phyloP scores from a whole-genome alignment of 805 yeast genomes.

The Candida ponderosae region DNA sequence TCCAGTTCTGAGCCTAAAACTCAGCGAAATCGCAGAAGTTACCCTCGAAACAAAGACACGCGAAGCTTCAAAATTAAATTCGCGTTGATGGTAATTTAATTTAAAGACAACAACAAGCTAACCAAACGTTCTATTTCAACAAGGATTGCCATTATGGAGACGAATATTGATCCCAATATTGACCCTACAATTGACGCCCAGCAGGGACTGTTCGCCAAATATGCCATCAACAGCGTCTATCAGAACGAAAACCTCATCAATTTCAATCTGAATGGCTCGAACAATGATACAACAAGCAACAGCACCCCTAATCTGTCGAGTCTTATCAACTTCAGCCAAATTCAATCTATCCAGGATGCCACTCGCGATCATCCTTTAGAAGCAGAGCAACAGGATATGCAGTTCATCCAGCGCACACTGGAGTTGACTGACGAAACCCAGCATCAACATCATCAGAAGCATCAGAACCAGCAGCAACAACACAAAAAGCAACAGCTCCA shows the following conservation, averaged over 20 bases:
- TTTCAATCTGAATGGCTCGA: conserved; percentile 1
- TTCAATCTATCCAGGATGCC: conserved; percentile 3
- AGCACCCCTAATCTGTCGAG: conserved; percentile 7
- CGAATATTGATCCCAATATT: conserved; percentile 10
- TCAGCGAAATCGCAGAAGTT: no score
- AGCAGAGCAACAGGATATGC: not conserved
- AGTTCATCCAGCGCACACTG: not conserved
- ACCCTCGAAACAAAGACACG: no score
- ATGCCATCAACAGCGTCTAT: conserved; percentile 5
- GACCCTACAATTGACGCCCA: conserved; percentile 16
- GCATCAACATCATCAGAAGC: not conserved
- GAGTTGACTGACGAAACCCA: no score
- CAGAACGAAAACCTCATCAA: not conserved
- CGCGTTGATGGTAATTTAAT: no score
- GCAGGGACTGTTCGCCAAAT: conserved; percentile 13
- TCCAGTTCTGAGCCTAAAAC: no score
- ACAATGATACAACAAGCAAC: not conserved
- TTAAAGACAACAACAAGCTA: no score
- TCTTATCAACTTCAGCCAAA: conserved; percentile 15
- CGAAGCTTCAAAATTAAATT: no score
- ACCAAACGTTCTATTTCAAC: no score
- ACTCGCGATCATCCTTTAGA: no score
- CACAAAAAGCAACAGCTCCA: not conserved
- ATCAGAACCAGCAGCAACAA: not conserved
- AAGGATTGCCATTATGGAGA: no score